Percentiles rank a stretch among this genome's conserved stretches.
Evolutionary conservation across 257 asterid genomes (phyloP).

Genomic region (Marsdenia floribunda): DNA sequence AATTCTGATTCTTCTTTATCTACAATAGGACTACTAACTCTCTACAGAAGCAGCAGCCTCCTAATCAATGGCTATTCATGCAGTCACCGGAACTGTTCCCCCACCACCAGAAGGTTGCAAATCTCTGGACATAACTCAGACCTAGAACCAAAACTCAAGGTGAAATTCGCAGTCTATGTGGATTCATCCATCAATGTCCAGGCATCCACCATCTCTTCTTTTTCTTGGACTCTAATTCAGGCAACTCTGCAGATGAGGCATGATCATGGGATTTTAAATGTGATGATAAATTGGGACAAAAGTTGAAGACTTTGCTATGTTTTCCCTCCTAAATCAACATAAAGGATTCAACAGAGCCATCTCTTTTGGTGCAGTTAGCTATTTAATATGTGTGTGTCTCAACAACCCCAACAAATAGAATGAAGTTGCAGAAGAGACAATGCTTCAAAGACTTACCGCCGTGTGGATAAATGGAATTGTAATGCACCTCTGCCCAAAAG

Average conservation of each 20-base stretch:
- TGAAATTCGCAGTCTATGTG: not conserved
- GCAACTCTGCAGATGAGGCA: slow-evolving; percentile 40
- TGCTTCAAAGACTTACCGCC: slow-evolving; percentile 46
- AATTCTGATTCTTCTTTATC: not conserved
- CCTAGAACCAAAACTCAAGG: not conserved
- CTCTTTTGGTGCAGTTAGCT: too few relatives aligned
- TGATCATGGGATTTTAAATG: not conserved
- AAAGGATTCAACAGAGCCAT: too few relatives aligned
- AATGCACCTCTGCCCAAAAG: slow-evolving; percentile 96
- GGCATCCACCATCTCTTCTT: slow-evolving; percentile 62
- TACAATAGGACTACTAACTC: not conserved
- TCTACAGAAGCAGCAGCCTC: not conserved
- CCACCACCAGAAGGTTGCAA: not conserved
- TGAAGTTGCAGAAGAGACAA: too few relatives aligned
- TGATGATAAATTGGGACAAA: not conserved
- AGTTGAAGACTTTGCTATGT: slow-evolving; percentile 2
- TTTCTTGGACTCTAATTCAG: slow-evolving; percentile 39
- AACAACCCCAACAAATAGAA: too few relatives aligned
- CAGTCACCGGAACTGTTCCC: not conserved
- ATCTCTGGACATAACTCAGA: not conserved
- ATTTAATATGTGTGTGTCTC: too few relatives aligned
- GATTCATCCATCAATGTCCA: not conserved
- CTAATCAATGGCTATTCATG: not conserved
- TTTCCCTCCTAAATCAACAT: too few relatives aligned
- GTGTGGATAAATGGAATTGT: slow-evolving; percentile 71